These are phyloP conservation scores for Cryphonectria parasitica DNA, from an alignment of 2,329 filamentous ascomycete species.

Conservation along the genomic window DNA sequence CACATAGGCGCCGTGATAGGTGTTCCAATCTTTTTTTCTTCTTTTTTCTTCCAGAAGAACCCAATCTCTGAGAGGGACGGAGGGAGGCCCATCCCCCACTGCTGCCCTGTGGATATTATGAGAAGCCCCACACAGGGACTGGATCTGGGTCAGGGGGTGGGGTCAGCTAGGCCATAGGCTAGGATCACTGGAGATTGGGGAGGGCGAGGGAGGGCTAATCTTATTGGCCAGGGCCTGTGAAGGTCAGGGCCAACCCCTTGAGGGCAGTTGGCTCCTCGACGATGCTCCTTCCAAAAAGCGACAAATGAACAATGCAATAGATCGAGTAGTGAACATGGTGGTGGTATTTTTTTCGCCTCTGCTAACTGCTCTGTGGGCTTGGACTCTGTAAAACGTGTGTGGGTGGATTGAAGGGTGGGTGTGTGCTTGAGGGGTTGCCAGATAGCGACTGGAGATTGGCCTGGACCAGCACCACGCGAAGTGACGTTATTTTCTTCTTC, in stretches of 20 bases:
- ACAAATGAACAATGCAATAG: background rate
- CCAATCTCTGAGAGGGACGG: background rate
- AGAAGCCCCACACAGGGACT: background rate
- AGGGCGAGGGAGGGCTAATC: background rate
- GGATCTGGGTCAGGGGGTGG: constrained; percentile 24
- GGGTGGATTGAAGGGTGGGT: background rate
- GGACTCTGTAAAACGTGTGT: background rate
- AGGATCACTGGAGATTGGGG: constrained; percentile 24
- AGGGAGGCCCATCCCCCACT: background rate
- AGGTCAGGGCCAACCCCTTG: constrained; percentile 1
- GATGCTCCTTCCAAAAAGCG: constrained; percentile 17
- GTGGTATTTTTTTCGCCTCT: no score
- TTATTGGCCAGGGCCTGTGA: constrained; percentile 15
- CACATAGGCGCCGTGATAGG: background rate
- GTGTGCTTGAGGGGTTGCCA: background rate
- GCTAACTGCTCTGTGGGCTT: background rate
- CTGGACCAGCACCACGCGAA: background rate
- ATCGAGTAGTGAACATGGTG: no score
- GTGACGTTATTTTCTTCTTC: background rate
- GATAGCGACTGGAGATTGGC: background rate
- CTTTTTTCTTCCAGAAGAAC: background rate
- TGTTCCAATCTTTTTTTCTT: background rate
- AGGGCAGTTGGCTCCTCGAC: constrained; percentile 1
- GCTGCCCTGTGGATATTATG: background rate
- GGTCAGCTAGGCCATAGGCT: background rate